Evolutionary conservation across 225 moss, liverwort and hornwort species (phyloP).

Genomic region (Lunularia cruciata): DNA sequence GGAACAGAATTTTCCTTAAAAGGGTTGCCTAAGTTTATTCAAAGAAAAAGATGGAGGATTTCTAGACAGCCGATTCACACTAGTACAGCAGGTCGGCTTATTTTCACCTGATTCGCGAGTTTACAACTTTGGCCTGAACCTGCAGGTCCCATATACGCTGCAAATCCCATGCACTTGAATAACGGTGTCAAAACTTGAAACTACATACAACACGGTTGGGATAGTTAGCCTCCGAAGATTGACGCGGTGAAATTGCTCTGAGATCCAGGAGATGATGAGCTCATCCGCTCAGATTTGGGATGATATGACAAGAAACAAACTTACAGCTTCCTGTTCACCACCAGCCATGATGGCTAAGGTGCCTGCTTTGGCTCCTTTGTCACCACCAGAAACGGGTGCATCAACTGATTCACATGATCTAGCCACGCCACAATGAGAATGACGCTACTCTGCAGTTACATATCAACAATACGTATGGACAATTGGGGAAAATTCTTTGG

Average conservation of each 20-base stretch:
- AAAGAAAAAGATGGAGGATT: too few species aligned
- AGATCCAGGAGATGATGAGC: neutral
- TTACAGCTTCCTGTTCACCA: conserved; percentile 65
- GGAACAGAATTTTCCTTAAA: too few species aligned
- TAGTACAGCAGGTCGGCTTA: too few species aligned
- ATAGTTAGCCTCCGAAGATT: too few species aligned
- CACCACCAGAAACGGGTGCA: conserved; percentile 95
- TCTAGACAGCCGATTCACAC: too few species aligned
- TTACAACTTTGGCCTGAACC: conserved; percentile 97
- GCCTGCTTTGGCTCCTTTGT: conserved; percentile 95
- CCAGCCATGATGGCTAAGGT: conserved; percentile 94
- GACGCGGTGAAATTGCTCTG: too few species aligned
- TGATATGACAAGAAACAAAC: neutral
- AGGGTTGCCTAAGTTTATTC: too few species aligned
- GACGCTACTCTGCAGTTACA: neutral
- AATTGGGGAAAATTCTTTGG: neutral
- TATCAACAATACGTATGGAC: neutral
- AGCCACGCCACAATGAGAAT: conserved; percentile 14
- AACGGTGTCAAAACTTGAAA: conserved; percentile 61
- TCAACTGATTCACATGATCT: conserved; percentile 94
- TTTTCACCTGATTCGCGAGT: conserved; percentile 79
- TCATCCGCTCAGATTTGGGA: too few species aligned
- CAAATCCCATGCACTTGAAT: conserved; percentile 77
- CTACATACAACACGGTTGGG: conserved; percentile 39
- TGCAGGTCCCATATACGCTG: conserved; percentile 74